Evolutionary conservation across 2,329 filamentous ascomycete genomes (phyloP).

Genomic region (Esteya vermicola): DNA sequence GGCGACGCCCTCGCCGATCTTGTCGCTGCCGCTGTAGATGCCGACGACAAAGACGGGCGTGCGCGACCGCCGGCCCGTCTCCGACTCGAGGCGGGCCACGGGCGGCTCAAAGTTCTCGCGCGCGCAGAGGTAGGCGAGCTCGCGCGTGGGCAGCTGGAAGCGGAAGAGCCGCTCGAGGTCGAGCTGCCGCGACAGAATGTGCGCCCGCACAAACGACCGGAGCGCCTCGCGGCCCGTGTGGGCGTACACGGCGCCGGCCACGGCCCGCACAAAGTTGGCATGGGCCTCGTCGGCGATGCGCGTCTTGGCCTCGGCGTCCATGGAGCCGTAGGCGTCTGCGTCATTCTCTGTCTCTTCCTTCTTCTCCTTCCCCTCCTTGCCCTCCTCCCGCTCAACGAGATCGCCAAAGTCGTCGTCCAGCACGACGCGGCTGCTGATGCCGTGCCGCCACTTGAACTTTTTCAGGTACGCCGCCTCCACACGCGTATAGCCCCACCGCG

Average conservation of each 20-base stretch:
- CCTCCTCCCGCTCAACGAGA: slow-evolving; percentile 14
- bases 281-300: slow-evolving; percentile 19
- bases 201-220: slow-evolving; percentile 68
- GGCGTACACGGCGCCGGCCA: slow-evolving; percentile 74
- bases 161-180: slow-evolving; percentile 66
- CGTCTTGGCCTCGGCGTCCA: slow-evolving; percentile 13
- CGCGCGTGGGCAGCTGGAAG: slow-evolving; percentile 71
- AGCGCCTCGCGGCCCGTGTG: slow-evolving; percentile 68
- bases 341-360: slow-evolving; percentile 11
- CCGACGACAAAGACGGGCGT: slow-evolving; percentile 89
- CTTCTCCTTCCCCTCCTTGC: too few relatives aligned
- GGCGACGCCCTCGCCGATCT: slow-evolving; percentile 81
- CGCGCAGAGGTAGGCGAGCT: slow-evolving; percentile 69
- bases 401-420: slow-evolving; percentile 80
- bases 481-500: slow-evolving; percentile 36
- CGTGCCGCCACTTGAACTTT: slow-evolving; percentile 46
- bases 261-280: slow-evolving; percentile 65
- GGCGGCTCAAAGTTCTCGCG: slow-evolving; percentile 82
- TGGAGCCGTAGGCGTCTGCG: slow-evolving; percentile 2
- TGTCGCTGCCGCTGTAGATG: slow-evolving; percentile 81
- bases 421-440: slow-evolving; percentile 63
- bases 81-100: slow-evolving; percentile 72
- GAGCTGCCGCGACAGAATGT: slow-evolving; percentile 69
- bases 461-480: slow-evolving; percentile 30
- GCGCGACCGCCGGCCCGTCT: slow-evolving; percentile 74